Evolutionary conservation across 2,329 filamentous ascomycete genomes (phyloP).

Genomic region (Fusarium nygamai): DNA sequence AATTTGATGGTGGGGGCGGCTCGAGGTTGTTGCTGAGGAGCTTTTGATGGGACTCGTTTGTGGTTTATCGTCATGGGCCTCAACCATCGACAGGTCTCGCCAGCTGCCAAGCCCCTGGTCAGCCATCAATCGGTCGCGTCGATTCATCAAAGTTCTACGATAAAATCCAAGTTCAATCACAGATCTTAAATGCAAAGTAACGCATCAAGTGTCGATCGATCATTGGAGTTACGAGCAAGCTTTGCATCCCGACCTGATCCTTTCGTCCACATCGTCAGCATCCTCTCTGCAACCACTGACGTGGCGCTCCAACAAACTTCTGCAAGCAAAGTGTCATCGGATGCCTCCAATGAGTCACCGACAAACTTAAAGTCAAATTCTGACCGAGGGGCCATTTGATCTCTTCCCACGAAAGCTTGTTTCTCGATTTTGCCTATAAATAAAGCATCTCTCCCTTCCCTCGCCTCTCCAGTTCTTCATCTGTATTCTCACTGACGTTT

Average conservation of each 20-base stretch:
- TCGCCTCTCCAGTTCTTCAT: neutral
- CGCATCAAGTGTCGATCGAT: neutral
- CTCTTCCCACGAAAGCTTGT: neutral
- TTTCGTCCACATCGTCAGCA: neutral
- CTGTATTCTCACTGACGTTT: neutral
- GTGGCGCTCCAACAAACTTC: neutral
- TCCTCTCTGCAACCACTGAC: neutral
- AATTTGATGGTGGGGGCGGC: neutral
- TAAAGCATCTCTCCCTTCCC: neutral
- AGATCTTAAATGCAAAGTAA: accelerated
- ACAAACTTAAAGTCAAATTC: neutral
- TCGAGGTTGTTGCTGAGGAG: neutral
- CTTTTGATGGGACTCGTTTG: neutral
- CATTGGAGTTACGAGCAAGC: neutral
- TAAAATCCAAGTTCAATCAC: neutral
- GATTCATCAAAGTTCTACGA: neutral
- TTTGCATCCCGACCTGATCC: neutral
- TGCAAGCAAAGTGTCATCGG: neutral
- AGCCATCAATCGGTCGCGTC: neutral
- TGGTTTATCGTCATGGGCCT: neutral
- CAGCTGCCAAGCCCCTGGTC: neutral
- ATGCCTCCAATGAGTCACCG: neutral
- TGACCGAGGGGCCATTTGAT: neutral
- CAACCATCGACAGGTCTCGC: neutral
- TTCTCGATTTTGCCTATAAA: neutral